Base-by-base conservation (phyloP, 108 stramenopile genomes). In the Seminavis robusta region DNA sequence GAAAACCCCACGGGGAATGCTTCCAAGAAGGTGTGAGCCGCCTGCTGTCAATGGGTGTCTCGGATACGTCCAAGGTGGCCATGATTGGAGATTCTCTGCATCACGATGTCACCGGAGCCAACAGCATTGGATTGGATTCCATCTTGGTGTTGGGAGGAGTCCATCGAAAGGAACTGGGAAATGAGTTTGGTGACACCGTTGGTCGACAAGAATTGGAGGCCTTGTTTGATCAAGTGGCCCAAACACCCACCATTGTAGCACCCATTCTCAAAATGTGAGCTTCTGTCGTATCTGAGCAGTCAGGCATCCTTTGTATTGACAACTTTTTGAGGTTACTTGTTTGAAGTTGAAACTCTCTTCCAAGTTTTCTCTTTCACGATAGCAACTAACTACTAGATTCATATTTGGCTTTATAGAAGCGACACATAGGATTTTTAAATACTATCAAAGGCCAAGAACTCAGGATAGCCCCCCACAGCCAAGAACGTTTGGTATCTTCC, bases 31-130 rank as follows among this genome's bases (percentile, higher is more conserved):
- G 83, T 45, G 33, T 86, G n/a, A 15, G 34, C 4, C 50, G 55
- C 5, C 59, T 69, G 16, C 46, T 84, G 31, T 59, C 54, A 30
- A 37, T 86, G 16, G n/a, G n/a, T n/a, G n/a, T n/a, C n/a, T n/a
- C n/a, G n/a, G 19, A 38, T 6, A 41, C 17, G 9, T 43, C 65
- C 4, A 43, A 40, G 29, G 72, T 85, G 0, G 78, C 67, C 4
- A 82, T 88, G 47, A 86, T 95, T n/a, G 94, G 91, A 0, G 94
- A 95, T 65, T 90, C 88, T 20, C 64, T 95, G 46, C 78, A 88
- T 42, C 94, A 95, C 69, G 94, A 95, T 63, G 59, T 95, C 21
- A 59, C 64, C 23, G 91, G 94, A n/a, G 91, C 94, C 5, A 85
- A 80, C 59, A 52, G 67, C 27, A 69, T 84, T 3, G 82, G 77